phyloP scores from a whole-genome alignment of 1,284 basidiomycete species.

The Chiua sp. region DNA sequence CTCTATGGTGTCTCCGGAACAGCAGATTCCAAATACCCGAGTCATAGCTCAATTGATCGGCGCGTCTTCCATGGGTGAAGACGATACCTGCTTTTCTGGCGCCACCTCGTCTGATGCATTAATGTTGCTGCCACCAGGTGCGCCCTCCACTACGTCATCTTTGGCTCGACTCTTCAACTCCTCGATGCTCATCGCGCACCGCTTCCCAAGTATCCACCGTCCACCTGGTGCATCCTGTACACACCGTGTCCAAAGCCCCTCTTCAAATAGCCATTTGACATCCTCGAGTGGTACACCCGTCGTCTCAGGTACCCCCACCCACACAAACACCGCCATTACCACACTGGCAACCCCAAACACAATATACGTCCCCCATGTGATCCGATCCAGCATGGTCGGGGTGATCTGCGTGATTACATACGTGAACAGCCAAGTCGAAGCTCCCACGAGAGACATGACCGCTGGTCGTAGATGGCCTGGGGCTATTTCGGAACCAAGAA shows the following conservation, averaged over 20 bases:
- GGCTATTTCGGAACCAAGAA: conserved; percentile 51
- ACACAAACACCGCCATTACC: conserved; percentile 50
- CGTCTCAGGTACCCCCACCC: conserved; percentile 52
- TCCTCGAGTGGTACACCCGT: conserved; percentile 53
- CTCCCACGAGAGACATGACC: conserved; percentile 46
- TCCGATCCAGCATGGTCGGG: conserved; percentile 51
- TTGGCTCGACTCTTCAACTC: conserved; percentile 28
- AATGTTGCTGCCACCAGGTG: not conserved
- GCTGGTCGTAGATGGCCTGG: conserved; percentile 52
- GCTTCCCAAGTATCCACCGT: conserved; percentile 41
- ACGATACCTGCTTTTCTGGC: conserved; percentile 20
- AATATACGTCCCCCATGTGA: conserved; percentile 56
- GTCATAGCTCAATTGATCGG: too few species aligned
- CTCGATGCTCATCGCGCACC: conserved; percentile 33
- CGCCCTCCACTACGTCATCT: not conserved
- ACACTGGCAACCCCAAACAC: conserved; percentile 52
- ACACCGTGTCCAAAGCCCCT: conserved; percentile 43
- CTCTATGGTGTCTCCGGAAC: too few species aligned
- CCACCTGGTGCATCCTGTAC: conserved; percentile 53
- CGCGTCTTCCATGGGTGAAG: too few species aligned
- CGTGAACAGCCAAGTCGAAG: conserved; percentile 50
- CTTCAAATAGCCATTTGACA: conserved; percentile 50
- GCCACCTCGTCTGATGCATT: not conserved
- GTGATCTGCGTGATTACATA: conserved; percentile 56
- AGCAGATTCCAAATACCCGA: too few species aligned